Evolutionary conservation across 2,329 filamentous ascomycete genomes (phyloP).

Genomic region (Colletotrichum agaves): DNA sequence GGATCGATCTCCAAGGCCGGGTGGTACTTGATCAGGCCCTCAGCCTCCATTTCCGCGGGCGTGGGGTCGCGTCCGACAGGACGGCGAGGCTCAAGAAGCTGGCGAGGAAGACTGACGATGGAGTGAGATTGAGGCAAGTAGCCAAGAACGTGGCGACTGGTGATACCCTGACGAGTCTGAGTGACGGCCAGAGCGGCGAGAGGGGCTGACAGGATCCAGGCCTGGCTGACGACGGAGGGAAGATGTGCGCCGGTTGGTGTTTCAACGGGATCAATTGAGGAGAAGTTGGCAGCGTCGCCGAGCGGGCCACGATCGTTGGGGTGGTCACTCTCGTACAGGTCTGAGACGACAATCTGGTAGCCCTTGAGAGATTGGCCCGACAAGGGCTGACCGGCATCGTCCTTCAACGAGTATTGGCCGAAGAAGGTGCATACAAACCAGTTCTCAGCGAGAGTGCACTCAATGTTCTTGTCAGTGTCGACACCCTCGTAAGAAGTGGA

Average conservation of each 20-base stretch:
- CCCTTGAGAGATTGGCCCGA: slow-evolving; percentile 74
- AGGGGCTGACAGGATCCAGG: slow-evolving; percentile 83
- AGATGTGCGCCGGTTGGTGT: slow-evolving; percentile 65
- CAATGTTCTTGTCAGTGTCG: slow-evolving; percentile 77
- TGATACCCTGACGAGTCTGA: slow-evolving; percentile 91
- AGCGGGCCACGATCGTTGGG: slow-evolving; percentile 88
- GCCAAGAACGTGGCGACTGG: slow-evolving; percentile 82
- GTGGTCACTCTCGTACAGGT: slow-evolving; percentile 88
- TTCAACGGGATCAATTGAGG: slow-evolving; percentile 76
- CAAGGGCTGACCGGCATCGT: slow-evolving; percentile 50
- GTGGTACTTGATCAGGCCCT: slow-evolving; percentile 81
- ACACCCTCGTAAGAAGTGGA: slow-evolving; percentile 77
- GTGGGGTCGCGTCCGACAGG: slow-evolving; percentile 88
- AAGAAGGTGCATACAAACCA: slow-evolving; percentile 92
- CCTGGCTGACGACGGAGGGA: slow-evolving; percentile 82
- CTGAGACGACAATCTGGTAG: slow-evolving; percentile 85
- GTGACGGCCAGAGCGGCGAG: slow-evolving; percentile 85
- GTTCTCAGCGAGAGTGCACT: slow-evolving; percentile 88
- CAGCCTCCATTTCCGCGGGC: slow-evolving; percentile 77
- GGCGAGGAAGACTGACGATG: slow-evolving; percentile 82
- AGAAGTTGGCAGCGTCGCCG: slow-evolving; percentile 76
- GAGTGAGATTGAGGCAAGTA: slow-evolving; percentile 78
- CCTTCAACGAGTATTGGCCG: slow-evolving; percentile 67
- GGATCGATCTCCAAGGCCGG: slow-evolving; percentile 87
- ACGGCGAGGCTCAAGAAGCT: slow-evolving; percentile 84